Conservation (phyloP, 805 yeast species). For the Wickerhamiella cacticola region DNA sequence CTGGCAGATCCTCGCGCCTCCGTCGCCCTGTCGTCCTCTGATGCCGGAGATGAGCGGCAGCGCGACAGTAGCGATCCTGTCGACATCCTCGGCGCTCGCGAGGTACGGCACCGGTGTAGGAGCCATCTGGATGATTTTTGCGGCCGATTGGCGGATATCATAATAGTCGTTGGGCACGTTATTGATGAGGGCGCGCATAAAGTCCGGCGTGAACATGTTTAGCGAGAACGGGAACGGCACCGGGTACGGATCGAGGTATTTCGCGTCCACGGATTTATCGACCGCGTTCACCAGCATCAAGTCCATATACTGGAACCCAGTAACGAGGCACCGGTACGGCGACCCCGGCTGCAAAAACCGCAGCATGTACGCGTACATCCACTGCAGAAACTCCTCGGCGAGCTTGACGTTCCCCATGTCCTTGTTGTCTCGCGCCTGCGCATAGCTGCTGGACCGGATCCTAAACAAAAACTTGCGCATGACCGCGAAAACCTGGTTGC, state of each 20-base stretch:
- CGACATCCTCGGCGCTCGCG: constrained; percentile 19
- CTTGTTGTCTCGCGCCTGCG: constrained; percentile 37
- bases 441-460: constrained; percentile 56
- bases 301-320: constrained; percentile 39
- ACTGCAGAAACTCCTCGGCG: constrained; percentile 34
- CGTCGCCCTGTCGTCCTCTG: constrained; percentile 57
- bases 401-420: constrained; percentile 15
- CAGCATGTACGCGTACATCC: constrained; percentile 32
- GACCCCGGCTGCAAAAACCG: constrained; percentile 41
- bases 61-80: constrained; percentile 23
- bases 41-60: constrained; percentile 26
- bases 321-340: constrained; percentile 41
- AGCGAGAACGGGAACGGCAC: constrained; percentile 41
- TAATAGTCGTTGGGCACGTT: constrained; percentile 60
- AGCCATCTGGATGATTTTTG: constrained; percentile 36
- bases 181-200: constrained; percentile 44
- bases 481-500: constrained; percentile 53
- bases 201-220: constrained; percentile 32
- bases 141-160: constrained; percentile 52
- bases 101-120: constrained; percentile 29
- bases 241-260: constrained; percentile 33
- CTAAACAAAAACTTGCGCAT: constrained; percentile 53
- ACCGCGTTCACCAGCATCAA: constrained; percentile 44
- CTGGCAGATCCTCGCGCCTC: constrained; percentile 59
- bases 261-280: constrained; percentile 35